Evolutionary conservation across 2,329 filamentous ascomycete genomes (phyloP).

Genomic region (Salinomyces thailandicus): DNA sequence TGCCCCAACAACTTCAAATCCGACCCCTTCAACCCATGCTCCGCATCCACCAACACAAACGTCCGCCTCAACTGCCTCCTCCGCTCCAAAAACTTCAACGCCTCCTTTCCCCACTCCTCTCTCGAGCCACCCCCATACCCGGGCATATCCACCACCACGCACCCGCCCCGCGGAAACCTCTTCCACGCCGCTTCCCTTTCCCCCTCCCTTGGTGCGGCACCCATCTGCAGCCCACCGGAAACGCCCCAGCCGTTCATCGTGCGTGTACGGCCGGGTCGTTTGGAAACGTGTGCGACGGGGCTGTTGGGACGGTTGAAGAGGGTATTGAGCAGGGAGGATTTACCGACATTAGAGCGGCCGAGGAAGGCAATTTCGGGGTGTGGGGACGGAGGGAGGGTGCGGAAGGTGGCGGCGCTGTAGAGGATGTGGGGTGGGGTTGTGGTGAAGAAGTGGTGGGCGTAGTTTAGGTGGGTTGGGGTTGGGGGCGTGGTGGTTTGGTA

Average conservation of each 20-base stretch:
- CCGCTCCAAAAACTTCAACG: conserved; percentile 55
- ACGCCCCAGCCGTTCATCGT: conserved; percentile 58
- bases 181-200: conserved; percentile 21
- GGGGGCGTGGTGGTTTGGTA: conserved; percentile 25
- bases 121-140: conserved; percentile 56
- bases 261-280: conserved; percentile 50
- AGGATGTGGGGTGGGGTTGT: conserved; percentile 43
- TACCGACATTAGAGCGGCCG: conserved; percentile 61
- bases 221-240: conserved; percentile 26
- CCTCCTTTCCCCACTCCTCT: conserved; percentile 54
- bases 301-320: conserved; percentile 38
- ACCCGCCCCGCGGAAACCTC: conserved; percentile 28
- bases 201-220: conserved; percentile 11
- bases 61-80: conserved; percentile 53
- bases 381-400: conserved; percentile 43
- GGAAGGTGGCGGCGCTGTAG: conserved; percentile 52
- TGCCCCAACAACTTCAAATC: conserved; percentile 49
- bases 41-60: conserved; percentile 54
- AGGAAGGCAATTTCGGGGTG: conserved; percentile 56
- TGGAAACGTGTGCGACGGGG: conserved; percentile 45
- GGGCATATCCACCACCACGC: conserved; percentile 60
- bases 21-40: conserved; percentile 52
- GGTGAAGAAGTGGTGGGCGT: conserved; percentile 37
- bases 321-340: conserved; percentile 56
- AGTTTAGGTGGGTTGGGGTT: conserved; percentile 27